Evolutionary conservation across 345 rosid genomes (phyloP), one percentile per base, ranked within the genome.

Genomic region (Salix exigua): DNA sequence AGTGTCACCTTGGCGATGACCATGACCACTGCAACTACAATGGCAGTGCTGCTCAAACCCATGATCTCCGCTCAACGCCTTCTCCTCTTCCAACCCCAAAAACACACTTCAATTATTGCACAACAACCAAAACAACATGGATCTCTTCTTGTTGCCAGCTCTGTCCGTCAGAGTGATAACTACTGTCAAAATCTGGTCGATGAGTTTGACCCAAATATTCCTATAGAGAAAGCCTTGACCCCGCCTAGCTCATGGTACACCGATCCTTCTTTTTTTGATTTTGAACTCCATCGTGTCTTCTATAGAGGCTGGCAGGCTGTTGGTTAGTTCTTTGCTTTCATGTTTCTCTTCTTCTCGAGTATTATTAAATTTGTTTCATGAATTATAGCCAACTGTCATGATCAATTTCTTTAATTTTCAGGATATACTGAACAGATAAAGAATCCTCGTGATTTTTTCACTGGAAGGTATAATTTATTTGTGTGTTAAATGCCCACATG

Each of bases 161-260:
- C 51, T 55, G 18, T 18, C 17, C 10, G 18, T 38, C 55, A 18
- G 4, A 55, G 23, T 40, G 14, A 55, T 37, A 66, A 28, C 25
- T 28, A 46, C 50, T 65, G 23, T 13, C 73, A 63, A 31, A 83
- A 81, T 51, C 65, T 88, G 51, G 85, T 87, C 38, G 60, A 66
- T 68, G 83, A 89, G 62, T 94, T 94, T 62, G 83, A 92, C 65
- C 97, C 95, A 38, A 73, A 73, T 66, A 79, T 90, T 38, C 91
- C 95, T 2, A 79, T 94, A 28, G 91, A 92, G 80, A 87, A 86
- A 79, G 97, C 97, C 50, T 8, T 69, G 2, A 92, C 97, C 6
- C 97, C 97, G 0, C 97, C 97, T 12, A 89, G 89, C 81, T 90
- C 93, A 12, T 92, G 98, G 98, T 94, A 90, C 78, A 90, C 89